A percentile compares a stretch with the other conserved stretches of the same genome.
These are phyloP conservation scores for Sporothrix brunneoviolacea DNA, from an alignment of 2,329 filamentous ascomycete species.

Conservation along the genomic window DNA sequence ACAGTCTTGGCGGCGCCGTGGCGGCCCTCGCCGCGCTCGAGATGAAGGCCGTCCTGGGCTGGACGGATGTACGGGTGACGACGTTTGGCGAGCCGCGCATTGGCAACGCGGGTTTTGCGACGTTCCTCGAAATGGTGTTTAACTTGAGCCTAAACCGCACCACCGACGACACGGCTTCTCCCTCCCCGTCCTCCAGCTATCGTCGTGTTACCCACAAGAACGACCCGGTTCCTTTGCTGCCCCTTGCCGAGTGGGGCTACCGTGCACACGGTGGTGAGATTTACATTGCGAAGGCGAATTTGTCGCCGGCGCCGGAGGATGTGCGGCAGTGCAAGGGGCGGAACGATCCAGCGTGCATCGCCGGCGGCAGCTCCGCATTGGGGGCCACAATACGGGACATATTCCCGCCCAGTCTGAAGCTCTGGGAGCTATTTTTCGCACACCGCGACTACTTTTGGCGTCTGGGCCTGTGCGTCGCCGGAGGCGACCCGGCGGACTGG, in stretches of 20 bases:
- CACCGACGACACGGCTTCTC: slow-evolving; percentile 21
- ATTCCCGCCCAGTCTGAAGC: slow-evolving; percentile 56
- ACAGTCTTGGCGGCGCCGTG: slow-evolving; percentile 88
- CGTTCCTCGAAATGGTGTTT: slow-evolving; percentile 50
- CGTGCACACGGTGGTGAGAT: slow-evolving; percentile 79
- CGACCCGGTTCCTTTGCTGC: slow-evolving; percentile 85
- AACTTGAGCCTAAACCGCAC: slow-evolving; percentile 26
- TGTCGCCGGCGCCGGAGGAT: slow-evolving; percentile 64
- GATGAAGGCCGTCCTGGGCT: slow-evolving; percentile 63
- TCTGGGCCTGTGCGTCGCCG: slow-evolving; percentile 80
- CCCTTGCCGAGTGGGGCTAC: slow-evolving; percentile 83
- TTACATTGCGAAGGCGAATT: slow-evolving; percentile 65
- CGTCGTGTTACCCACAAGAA: slow-evolving; percentile 77
- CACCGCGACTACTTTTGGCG: slow-evolving; percentile 97
- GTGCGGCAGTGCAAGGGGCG: slow-evolving; percentile 66
- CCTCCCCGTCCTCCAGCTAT: slow-evolving; percentile 41
- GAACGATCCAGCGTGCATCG: slow-evolving; percentile 65
- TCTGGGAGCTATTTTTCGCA: slow-evolving; percentile 91
- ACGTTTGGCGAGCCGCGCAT: slow-evolving; percentile 85
- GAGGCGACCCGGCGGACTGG: slow-evolving; percentile 66
- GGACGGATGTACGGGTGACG: slow-evolving; percentile 64
- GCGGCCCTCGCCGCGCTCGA: slow-evolving; percentile 83
- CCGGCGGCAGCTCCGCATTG: slow-evolving; percentile 51
- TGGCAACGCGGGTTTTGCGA: slow-evolving; percentile 50
- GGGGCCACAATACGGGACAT: slow-evolving; percentile 25